A percentile compares a stretch with the other conserved stretches of the same genome.
These are phyloP conservation scores for Lipomyces lipofer DNA, from an alignment of 805 yeast genomes.

Conservation along the genomic window DNA sequence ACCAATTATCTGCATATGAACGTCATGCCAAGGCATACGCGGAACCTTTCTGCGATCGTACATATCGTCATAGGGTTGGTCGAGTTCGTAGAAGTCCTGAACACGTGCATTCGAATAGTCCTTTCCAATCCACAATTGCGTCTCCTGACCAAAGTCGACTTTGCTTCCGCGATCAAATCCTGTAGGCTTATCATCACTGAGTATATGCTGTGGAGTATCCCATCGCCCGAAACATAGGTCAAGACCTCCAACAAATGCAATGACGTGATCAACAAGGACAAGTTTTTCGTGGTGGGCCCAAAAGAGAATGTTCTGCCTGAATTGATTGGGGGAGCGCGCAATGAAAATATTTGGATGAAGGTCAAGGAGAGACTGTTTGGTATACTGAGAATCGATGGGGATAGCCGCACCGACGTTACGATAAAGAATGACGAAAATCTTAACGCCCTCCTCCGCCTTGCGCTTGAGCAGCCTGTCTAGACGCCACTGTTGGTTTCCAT, in stretches of 20 bases:
- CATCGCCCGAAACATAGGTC: constrained; percentile 94
- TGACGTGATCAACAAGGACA: constrained; percentile 79
- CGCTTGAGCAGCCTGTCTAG: constrained; percentile 83
- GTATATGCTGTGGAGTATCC: constrained; percentile 94
- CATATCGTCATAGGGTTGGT: constrained; percentile 88
- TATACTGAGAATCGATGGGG: constrained; percentile 89
- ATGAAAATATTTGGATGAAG: constrained; percentile 85
- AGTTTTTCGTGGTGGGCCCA: constrained; percentile 99
- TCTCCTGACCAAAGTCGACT: constrained; percentile 44
- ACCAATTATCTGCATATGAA: constrained; percentile 93
- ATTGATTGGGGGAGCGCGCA: constrained; percentile 92
- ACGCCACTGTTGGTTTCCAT: constrained; percentile 93
- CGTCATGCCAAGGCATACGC: constrained; percentile 99
- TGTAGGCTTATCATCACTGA: constrained; percentile 63
- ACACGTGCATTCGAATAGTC: constrained; percentile 96
- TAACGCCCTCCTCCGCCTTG: constrained; percentile 93
- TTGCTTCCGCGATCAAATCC: constrained; percentile 30
- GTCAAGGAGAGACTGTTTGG: constrained; percentile 87
- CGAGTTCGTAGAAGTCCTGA: constrained; percentile 77
- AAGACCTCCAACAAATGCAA: constrained; percentile 92
- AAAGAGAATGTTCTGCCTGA: constrained; percentile 86
- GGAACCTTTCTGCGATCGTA: constrained; percentile 79
- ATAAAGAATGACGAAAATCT: constrained; percentile 85
- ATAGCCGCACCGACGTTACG: constrained; percentile 93
- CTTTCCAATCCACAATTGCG: constrained; percentile 88